Evolutionary conservation across 2,329 filamentous ascomycete genomes (phyloP), one percentile per base, ranked within the genome.

Genomic region (Didymellaceae sp.): DNA sequence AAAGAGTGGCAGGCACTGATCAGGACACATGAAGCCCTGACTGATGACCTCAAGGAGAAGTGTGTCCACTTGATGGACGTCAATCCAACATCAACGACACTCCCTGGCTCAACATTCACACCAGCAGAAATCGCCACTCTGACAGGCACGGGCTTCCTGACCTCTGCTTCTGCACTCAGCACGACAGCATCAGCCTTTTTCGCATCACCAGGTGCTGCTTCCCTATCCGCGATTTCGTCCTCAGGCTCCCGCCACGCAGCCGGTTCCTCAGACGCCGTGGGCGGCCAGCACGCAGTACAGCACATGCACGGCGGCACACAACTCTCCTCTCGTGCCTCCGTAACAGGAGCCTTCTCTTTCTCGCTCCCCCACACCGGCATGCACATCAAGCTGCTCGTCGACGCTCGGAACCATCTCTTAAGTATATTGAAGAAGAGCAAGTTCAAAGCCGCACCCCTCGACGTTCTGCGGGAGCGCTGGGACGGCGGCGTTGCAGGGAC

Each of bases 201-300:
- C 45, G 77, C 74, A 11, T 70, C 71, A 2, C 74, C 77, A 1
- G 71, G 72, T 8, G 65, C 74, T 8, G 71, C 71, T 6, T 72
- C 73, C 3, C 74, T 86, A 28, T 79, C 82, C 18, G 85, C 84
- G 3, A 77, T 91, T 8, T 81, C 86, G 28, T 80, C 78, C 20
- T 83, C 89, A 17, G 76, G 75, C 13, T 83, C 85, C 2, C 80
- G 77, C 55, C 85, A 86, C 17, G 83, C 87, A 5, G 87, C 88
- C 1, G 89, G 89, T 11, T 86, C 85, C 2, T 63, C 88, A 2
- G 86, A 79, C 6, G 87, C 88, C 1, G 84, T 91, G 0, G 89
- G 89, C 1, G 88, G 88, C 4, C 74, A 77, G n/a, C 82, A 83
- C 16, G 86, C 84, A 2, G 75, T 90, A 5, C 82, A 87, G n/a